Base-by-base conservation (phyloP, 140 eudicot genomes). In the Erigeron philadelphicus region DNA sequence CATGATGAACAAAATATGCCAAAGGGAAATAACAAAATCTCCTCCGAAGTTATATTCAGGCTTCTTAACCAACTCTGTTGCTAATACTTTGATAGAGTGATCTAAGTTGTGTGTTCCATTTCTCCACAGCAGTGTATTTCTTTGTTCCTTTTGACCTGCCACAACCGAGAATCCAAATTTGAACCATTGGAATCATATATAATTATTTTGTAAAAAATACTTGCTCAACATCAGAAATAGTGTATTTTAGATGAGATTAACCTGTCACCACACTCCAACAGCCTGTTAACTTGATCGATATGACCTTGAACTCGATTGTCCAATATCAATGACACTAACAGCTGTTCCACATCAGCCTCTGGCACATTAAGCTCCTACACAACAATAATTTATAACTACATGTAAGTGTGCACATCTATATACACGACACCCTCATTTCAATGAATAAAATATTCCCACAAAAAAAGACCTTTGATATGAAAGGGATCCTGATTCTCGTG, bases 211-310 rank as follows among this genome's bases (percentile, higher is more conserved):
- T 8, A 15, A 67, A 4, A 46, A 49, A 12, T 41, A 41, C 9
- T 3, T 45, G 25, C 1, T 3, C 12, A 75, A 31, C 42, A 56
- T 44, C 8, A 19, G 9, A 74, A 56, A 11, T 47, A 23, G 19
- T 68, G 64, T 52, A 17, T 15, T 1, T 21, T n/a, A 76, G 50
- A 65, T 35, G n/a, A 74, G 64, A 65, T 46, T 68, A 19, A 89
- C 98, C 96, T 86, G 95, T 89, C 98, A 47, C 98, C 86, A 68
- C 90, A 86, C 84, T 88, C 96, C 77, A 88, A 82, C 64, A 93
- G 90, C 73, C 88, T 81, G 81, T 93, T 93, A 54, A 93, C 96
- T 86, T 93, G 98, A 76, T 93, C 98, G 50, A 93, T 93, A 71
- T 93, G 98, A 17, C 98, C 98, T 47, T 83, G 92, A 55, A 93